Conservation (phyloP, 192 early-diverging fungal genomes). For the Coemansia sp. region DNA sequence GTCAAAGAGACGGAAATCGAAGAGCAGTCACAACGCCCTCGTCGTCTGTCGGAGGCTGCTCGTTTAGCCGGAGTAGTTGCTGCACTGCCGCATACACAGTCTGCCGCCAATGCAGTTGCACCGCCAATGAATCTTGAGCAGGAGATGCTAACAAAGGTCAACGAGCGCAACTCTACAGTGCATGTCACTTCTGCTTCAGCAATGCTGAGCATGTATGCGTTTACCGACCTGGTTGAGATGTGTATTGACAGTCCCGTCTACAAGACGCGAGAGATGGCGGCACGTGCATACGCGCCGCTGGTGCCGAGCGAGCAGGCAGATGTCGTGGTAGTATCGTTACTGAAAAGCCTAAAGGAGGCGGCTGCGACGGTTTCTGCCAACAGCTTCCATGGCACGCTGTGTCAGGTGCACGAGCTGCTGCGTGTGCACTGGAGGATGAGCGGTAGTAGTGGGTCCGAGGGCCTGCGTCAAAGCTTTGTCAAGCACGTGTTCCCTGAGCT, state of each 20-base stretch:
- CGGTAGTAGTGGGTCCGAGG: constrained; percentile 39
- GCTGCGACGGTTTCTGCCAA: constrained; percentile 58
- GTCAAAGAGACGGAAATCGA: not conserved
- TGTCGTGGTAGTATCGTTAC: constrained; percentile 46
- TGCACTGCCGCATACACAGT: constrained; percentile 25
- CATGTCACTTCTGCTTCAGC: constrained; percentile 47
- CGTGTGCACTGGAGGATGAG: constrained; percentile 60
- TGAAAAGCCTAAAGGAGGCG: constrained; percentile 52
- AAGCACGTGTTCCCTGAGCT: constrained; percentile 47
- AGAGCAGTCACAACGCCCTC: not conserved
- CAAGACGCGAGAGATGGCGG: constrained; percentile 83
- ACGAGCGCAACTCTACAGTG: constrained; percentile 52
- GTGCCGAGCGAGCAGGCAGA: constrained; percentile 56
- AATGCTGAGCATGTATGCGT: constrained; percentile 52
- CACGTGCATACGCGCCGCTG: constrained; percentile 75
- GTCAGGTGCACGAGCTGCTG: constrained; percentile 71
- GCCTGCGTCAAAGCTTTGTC: constrained; percentile 48
- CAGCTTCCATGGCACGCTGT: constrained; percentile 69
- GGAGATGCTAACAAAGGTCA: constrained; percentile 39
- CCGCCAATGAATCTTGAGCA: constrained; percentile 50
- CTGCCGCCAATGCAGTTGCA: constrained; percentile 34
- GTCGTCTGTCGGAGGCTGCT: constrained; percentile 6
- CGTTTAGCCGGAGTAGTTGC: constrained; percentile 22
- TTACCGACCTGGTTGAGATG: constrained; percentile 50
- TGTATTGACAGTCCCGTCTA: constrained; percentile 49